phyloP scores from a whole-genome alignment of 2,329 filamentous ascomycete species.

The Lecanicillium sp. region DNA sequence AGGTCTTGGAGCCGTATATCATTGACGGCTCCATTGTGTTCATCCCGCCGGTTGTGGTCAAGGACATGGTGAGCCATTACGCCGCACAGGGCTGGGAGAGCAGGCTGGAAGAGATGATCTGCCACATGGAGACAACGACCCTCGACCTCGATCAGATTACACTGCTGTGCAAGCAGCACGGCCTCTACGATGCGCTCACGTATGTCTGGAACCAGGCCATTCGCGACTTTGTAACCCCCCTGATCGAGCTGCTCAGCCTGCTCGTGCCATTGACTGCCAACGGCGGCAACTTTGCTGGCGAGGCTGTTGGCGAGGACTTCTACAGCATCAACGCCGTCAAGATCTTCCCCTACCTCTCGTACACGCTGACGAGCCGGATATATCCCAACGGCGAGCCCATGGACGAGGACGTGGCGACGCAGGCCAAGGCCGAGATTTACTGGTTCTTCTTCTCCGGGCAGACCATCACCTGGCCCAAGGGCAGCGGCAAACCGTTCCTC shows the following conservation, averaged over 20 bases:
- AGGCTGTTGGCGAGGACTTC: constrained; percentile 54
- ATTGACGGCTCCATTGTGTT: constrained; percentile 67
- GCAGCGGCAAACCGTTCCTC: constrained; percentile 52
- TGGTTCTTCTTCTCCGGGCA: constrained; percentile 89
- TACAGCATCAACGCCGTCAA: constrained; percentile 72
- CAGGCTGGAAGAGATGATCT: constrained; percentile 88
- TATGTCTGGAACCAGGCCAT: constrained; percentile 96
- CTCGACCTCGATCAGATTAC: constrained; percentile 94
- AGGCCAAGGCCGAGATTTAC: constrained; percentile 84
- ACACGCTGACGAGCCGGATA: constrained; percentile 79
- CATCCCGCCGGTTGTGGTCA: constrained; percentile 77
- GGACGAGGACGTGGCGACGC: constrained; percentile 62
- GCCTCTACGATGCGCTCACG: constrained; percentile 88
- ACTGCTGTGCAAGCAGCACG: constrained; percentile 80
- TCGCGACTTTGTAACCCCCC: constrained; percentile 80
- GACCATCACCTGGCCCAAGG: constrained; percentile 67
- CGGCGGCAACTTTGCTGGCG: constrained; percentile 46
- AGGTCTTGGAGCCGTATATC: constrained; percentile 83
- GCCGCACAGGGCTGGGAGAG: constrained; percentile 68
- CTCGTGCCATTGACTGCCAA: constrained; percentile 53
- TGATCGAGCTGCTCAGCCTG: constrained; percentile 76
- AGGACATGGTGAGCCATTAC: constrained; percentile 78
- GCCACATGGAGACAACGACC: constrained; percentile 81
- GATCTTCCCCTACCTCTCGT: constrained; percentile 91
- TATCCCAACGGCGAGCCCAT: constrained; percentile 81